Percentiles rank a stretch among this genome's conserved stretches.
Conservation (phyloP, 2,329 filamentous ascomycete genomes). For the Xylaria sp. region DNA sequence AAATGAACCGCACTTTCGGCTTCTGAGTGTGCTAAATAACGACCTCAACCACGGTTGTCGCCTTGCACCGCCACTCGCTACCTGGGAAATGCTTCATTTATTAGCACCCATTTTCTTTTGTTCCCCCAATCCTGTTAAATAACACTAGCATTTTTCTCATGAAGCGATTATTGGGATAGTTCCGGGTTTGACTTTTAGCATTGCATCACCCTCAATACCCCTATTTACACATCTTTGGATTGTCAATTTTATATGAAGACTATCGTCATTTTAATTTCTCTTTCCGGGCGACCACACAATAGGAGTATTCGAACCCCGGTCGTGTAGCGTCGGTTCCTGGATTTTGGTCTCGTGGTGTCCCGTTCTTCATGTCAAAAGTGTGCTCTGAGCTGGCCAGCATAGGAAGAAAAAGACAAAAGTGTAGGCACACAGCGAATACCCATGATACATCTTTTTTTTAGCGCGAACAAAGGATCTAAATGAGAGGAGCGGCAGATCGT, state of each 20-base stretch:
- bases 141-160: conserved; percentile 11
- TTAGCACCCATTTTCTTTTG: conserved; percentile 16
- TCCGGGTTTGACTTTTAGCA: conserved; percentile 17
- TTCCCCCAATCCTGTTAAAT: conserved; percentile 6
- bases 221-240: conserved; percentile 13
- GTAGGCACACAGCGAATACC: neutral
- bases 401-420: conserved; percentile 8
- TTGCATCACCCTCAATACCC: conserved; percentile 36
- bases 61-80: neutral
- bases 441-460: neutral
- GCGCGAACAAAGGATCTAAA: neutral
- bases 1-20: conserved; percentile 31
- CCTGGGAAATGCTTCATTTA: neutral
- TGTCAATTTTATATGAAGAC: conserved; percentile 6
- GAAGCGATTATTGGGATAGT: conserved; percentile 17
- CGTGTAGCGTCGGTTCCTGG: neutral
- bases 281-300: neutral
- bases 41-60: neutral
- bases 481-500: conserved; percentile 10
- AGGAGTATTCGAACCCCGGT: neutral
- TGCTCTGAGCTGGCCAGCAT: conserved; percentile 8
- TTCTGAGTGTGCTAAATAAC: neutral
- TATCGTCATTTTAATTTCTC: neutral
- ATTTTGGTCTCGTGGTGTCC: neutral
- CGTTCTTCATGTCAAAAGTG: conserved; percentile 13